Base-by-base conservation (phyloP, 805 yeast genomes). In the Sugiyamaella smithiae region DNA sequence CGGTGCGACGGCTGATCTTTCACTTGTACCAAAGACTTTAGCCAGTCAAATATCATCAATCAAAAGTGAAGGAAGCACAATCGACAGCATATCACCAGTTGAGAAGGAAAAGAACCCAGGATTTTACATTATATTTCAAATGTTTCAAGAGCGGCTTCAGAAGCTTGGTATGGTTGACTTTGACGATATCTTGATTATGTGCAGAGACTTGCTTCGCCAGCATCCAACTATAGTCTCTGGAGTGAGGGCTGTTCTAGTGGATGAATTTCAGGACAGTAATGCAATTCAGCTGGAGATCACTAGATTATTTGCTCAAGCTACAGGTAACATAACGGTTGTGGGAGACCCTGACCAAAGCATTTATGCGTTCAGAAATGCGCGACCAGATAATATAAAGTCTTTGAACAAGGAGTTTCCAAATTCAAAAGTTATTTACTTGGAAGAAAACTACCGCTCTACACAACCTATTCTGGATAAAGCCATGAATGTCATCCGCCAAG, bases 341-440 rank as follows among this genome's bases (percentile, higher is more conserved):
- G 99, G 99, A 1, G 99, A 91, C 62, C 96, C 97, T 0, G 97
- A 93, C 65, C 99, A 91, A 66, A 84, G 95, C 60, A 91, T 91
- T 19, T 91, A 93, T 64, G 88, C 84, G 0, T 91, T 91, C 57
- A 71, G 98, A 52, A 81, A 84, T 58, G 97, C 97, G 0, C 80
- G 81, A 29, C 72, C 84, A 1, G 68, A 71, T 14, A 89, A 86
- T 58, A 87, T 90, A 57, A 69, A 69, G 11, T 80, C 88, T 86
- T 64, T 67, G 35, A 46, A 56, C 0, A 60, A 69, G 50, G 75
- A 60, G 36, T 45, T 22, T 46, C 71, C 78, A 19, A 54, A 44
- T 2, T 52, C 60, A 2, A 57, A 36, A 9, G 58, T 69, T 4
- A 67, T 82, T 1, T 65, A 72, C 7, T 70, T 91, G 42, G 73